Evolutionary conservation across 2,329 filamentous ascomycete genomes (phyloP), one percentile per base, ranked within the genome.

Genomic region (Neocatenulostroma microsporum): DNA sequence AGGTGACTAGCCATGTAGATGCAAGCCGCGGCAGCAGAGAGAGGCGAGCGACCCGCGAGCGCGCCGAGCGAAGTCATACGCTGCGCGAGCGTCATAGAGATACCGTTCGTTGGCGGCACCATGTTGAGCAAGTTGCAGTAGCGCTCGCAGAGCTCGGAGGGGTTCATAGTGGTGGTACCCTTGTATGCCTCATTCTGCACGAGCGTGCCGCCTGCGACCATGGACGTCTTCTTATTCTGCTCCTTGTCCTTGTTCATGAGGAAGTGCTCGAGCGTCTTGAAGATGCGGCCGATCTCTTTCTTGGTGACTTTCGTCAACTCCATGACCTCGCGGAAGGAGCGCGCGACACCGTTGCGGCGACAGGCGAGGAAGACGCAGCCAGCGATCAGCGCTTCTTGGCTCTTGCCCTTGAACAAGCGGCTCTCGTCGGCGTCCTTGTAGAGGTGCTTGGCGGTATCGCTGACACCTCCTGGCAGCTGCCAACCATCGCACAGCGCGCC

Each of bases 331-430:
- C 84, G 79, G 67, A 98, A 98, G 3, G 87, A 94, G 48, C 91
- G 83, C 4, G 84, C 82, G 20, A 88, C 82, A 44, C 80, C 77
- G 56, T 85, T 83, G 62, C 95, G 86, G 29, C 91, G 86, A 61
- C 89, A 96, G 26, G 91, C 87, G 53, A 98, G 89, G 69, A 98
- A 96, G 62, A 98, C 91, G 64, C 88, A 95, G 5, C 88, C 87
- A 4, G 91, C 91, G 49, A 96, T 89, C 49, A 98, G 82, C 38
- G 85, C 84, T 51, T 96, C 89, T 57, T 88, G 83, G 1, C 84
- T 82, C 66, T 98, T 98, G 58, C 88, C 88, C 67, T 94, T 94
- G 73, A 96, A 87, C 38, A 87, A 74, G 61, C 89, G 89, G 56
- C 82, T 81, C 63, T 98, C 91, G 52, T 94, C 87, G 17, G 89